Base-by-base conservation (phyloP, 2,329 filamentous ascomycete genomes). In the Microcyclospora pomicola region DNA sequence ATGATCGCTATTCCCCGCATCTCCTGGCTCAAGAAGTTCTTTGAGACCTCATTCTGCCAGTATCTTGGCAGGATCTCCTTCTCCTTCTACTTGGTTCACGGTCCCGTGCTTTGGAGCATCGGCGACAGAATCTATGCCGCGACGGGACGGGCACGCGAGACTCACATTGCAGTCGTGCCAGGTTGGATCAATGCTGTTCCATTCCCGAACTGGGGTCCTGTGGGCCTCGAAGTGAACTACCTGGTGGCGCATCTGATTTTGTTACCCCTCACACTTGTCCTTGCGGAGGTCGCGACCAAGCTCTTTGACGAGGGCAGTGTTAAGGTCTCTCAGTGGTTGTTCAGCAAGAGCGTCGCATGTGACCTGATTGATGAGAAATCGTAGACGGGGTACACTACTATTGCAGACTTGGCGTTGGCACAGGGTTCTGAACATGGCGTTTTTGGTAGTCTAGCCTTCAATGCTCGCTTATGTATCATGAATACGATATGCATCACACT, bases 121-220 rank as follows among this genome's bases (percentile, higher is more conserved):
- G 77, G 75, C 3, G 75, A 82, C 51, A 63, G 77, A 29, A 16
- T 83, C 1, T 82, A 82, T 54, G 65, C 70, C 5, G 72, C 73
- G 6, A 65, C 67, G 0, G 78, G 79, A 9, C 77, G 71, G 62
- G 50, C 58, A 3, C 65, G 67, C 33, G 58, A 65, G 1, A 58
- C 61, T 11, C 67, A 77, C 43, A 51, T 63, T 19, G 51, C 66
- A n/a, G 59, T 66, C 29, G 65, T 79, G 24, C 65, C 69, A 0
- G 55, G 62, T 3, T 80, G 77, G 74, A 62, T 71, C 15, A 65
- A 77, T 50, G 61, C 61, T 15, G 62, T 80, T 15, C 67, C 69
- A 2, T 80, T 35, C 64, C 75, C 24, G 9, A 69, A 59, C 42
- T 52, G 51, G n/a, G 77, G 77, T 0, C 73, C 75, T 0, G 51